phyloP scores from a whole-genome alignment of 1,284 basidiomycete species.

The Sanghuangporus weigelae region DNA sequence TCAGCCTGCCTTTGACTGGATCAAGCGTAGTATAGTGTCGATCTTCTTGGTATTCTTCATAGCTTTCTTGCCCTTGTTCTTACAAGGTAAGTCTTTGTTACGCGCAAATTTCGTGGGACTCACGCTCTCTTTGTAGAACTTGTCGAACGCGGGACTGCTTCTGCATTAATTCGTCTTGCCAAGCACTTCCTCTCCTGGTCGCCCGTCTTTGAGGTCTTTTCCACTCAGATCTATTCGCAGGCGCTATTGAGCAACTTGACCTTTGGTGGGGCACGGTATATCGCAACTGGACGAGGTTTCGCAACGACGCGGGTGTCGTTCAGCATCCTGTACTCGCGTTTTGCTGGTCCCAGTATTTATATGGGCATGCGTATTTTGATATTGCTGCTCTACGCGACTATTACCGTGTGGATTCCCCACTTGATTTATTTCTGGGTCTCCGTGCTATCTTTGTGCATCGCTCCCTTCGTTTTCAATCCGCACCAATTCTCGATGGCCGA shows the following conservation, averaged over 20 bases:
- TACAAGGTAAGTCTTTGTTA: conserved; percentile 67
- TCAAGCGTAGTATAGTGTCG: conserved; percentile 90
- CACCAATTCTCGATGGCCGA: conserved; percentile 95
- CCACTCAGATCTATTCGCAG: conserved; percentile 95
- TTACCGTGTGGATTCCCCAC: conserved; percentile 89
- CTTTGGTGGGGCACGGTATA: conserved; percentile 95
- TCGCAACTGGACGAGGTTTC: conserved; percentile 95
- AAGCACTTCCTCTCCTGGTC: conserved; percentile 95
- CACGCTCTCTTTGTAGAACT: conserved; percentile 53
- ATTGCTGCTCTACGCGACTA: conserved; percentile 82
- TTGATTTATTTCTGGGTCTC: conserved; percentile 98
- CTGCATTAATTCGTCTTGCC: conserved; percentile 86
- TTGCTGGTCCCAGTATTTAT: conserved; percentile 97
- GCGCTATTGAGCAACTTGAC: conserved; percentile 92
- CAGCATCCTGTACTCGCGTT: conserved; percentile 92
- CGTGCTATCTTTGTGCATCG: conserved; percentile 85
- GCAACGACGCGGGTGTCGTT: conserved; percentile 93
- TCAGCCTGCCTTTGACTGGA: conserved; percentile 93
- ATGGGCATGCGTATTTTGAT: conserved; percentile 92
- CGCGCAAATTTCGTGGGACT: background rate
- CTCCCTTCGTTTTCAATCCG: conserved; percentile 96
- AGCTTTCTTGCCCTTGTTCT: conserved; percentile 90
- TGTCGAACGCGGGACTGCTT: conserved; percentile 89
- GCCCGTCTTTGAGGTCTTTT: conserved; percentile 95
- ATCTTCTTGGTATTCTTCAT: conserved; percentile 98